A percentile compares a stretch with the other conserved stretches of the same genome.
Conservation (phyloP, 805 yeast species). For the Diddensiella santjacobensis region DNA sequence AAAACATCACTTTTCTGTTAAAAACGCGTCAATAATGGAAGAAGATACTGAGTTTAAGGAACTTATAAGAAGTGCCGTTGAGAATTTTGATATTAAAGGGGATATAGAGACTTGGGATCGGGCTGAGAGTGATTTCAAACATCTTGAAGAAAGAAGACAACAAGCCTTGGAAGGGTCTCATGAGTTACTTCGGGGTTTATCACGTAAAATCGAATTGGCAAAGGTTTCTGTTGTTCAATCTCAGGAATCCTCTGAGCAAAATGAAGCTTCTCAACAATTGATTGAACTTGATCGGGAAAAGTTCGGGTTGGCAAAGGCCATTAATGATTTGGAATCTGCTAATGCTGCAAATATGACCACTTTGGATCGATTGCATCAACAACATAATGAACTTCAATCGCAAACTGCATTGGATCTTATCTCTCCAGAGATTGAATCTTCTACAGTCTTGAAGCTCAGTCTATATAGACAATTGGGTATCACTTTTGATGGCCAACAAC, state of each 20-base stretch:
- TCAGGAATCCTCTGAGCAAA: conserved; percentile 14
- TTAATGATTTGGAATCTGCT: conserved; percentile 28
- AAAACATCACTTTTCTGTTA: too few species aligned
- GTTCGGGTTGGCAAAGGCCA: conserved; percentile 27
- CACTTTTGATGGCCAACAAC: conserved; percentile 16
- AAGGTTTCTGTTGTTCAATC: conserved; percentile 15
- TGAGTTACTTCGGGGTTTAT: conserved; percentile 18
- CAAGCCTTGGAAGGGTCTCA: conserved; percentile 15
- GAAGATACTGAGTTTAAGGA: conserved; percentile 7
- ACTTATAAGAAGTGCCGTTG: conserved; percentile 15
- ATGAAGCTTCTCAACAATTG: conserved; percentile 17
- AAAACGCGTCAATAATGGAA: too few species aligned
- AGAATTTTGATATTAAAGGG: conserved; percentile 22
- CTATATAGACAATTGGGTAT: conserved; percentile 26
- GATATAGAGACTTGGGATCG: conserved; percentile 26
- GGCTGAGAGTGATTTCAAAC: conserved; percentile 14
- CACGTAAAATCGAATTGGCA: conserved; percentile 25
- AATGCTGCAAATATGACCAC: conserved; percentile 19
- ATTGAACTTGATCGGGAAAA: conserved; percentile 27
- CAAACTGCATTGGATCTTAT: conserved; percentile 17
- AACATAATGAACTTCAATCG: conserved; percentile 19
- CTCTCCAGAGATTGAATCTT: conserved; percentile 16
- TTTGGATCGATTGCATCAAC: conserved; percentile 20
- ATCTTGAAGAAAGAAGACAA: conserved; percentile 16
- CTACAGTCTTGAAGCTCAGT: conserved; percentile 23